phyloP scores from a whole-genome alignment of 2,329 filamentous ascomycete genomes.

The Hypoxylon sp. region DNA sequence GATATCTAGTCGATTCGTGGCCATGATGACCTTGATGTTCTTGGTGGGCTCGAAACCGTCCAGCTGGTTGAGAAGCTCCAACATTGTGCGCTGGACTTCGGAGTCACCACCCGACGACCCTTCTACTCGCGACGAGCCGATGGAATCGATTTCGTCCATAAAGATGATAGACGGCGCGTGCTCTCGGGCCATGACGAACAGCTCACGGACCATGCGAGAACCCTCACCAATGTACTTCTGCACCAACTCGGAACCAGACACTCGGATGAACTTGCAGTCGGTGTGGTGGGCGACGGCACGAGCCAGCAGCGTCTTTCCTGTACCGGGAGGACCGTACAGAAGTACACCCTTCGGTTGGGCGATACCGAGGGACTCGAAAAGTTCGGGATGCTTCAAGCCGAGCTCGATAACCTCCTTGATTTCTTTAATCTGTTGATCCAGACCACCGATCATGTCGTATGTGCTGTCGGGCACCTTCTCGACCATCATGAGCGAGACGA shows the following conservation, averaged over 20 bases:
- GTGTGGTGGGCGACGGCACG: slow-evolving; percentile 97
- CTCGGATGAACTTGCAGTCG: slow-evolving; percentile 98
- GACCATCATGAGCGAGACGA: slow-evolving; percentile 99
- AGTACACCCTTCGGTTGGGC: slow-evolving; percentile 98
- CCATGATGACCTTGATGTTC: slow-evolving; percentile 99
- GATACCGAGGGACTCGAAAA: slow-evolving; percentile 98
- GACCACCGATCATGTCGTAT: slow-evolving; percentile 99
- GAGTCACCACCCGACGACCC: slow-evolving; percentile 95
- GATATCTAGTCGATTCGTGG: slow-evolving; percentile 97
- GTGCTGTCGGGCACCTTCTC: slow-evolving; percentile 99
- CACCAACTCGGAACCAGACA: slow-evolving; percentile 93
- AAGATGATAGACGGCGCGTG: slow-evolving; percentile 99
- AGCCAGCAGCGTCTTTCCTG: slow-evolving; percentile 94
- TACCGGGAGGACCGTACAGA: slow-evolving; percentile 95
- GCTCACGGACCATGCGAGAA: slow-evolving; percentile 96
- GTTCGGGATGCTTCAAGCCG: slow-evolving; percentile 95
- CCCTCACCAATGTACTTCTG: slow-evolving; percentile 99
- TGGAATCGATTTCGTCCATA: slow-evolving; percentile 99
- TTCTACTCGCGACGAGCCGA: slow-evolving; percentile 96
- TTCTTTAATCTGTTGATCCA: slow-evolving; percentile 99
- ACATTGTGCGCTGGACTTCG: slow-evolving; percentile 97
- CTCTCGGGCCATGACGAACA: slow-evolving; percentile 99
- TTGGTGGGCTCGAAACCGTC: slow-evolving; percentile 99
- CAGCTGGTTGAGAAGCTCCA: slow-evolving; percentile 97
- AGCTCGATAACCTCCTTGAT: slow-evolving; percentile 99